phyloP scores from a whole-genome alignment of 345 rosid species.

The Corchorus capsularis region DNA sequence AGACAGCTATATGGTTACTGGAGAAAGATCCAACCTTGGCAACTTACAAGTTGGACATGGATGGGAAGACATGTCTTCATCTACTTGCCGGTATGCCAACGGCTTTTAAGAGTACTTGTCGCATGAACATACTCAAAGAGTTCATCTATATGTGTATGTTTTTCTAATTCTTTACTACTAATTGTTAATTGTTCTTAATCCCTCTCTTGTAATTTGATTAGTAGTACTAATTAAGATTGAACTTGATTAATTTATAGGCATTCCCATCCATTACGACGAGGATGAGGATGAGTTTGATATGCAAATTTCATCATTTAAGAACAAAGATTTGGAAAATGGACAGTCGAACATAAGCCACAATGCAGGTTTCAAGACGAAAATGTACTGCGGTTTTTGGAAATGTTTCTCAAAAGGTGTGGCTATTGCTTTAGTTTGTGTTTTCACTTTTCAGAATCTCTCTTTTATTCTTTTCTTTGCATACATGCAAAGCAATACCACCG shows the following conservation, averaged over 20 bases:
- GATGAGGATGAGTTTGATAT: background rate
- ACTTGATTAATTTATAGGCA: background rate
- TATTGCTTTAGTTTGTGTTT: background rate
- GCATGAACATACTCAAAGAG: background rate
- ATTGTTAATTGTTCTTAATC: background rate
- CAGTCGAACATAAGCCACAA: background rate
- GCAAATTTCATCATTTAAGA: background rate
- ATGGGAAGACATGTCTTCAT: slow-evolving; percentile 1
- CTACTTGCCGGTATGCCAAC: background rate
- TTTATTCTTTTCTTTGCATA: no score
- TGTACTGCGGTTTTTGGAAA: background rate
- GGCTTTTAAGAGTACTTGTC: background rate
- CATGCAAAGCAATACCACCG: no score
- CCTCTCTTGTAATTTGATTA: background rate
- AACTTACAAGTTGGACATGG: background rate
- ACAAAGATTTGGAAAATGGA: background rate
- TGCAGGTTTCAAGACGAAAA: background rate
- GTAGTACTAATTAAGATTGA: background rate
- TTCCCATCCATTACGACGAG: background rate
- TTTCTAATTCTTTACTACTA: background rate
- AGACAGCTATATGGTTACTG: slow-evolving; percentile 4
- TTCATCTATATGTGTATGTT: background rate
- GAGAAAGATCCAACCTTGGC: background rate
- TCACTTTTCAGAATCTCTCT: background rate
- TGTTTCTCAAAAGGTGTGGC: background rate